Percentiles rank a stretch among this genome's conserved stretches.
Conservation (phyloP, 345 rosid species). For the Camelina sativa region DNA sequence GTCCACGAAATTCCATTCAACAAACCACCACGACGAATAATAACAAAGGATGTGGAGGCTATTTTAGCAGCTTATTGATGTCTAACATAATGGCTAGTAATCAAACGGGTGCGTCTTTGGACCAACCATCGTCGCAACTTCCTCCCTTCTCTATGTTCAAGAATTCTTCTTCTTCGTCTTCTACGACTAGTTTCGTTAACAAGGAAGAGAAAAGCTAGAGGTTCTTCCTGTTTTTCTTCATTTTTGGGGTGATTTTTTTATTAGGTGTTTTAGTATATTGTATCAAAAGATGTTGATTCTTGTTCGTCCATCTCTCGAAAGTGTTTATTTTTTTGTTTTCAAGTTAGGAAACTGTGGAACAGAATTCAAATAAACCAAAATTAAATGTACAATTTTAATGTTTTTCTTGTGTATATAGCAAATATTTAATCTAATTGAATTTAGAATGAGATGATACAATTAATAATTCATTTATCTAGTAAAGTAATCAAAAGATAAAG, state of each 20-base stretch:
- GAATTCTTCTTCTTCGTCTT: conserved; percentile 41
- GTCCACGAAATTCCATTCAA: conserved; percentile 33
- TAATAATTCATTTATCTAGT: background rate
- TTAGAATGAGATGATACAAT: background rate
- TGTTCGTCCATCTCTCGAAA: conserved; percentile 26
- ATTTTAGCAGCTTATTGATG: conserved; percentile 55
- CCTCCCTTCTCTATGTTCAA: conserved; percentile 58
- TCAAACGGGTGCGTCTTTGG: conserved; percentile 35
- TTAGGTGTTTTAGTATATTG: conserved; percentile 24
- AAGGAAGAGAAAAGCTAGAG: conserved; percentile 53
- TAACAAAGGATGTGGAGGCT: conserved; percentile 57
- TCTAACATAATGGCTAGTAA: conserved; percentile 47
- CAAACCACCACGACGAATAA: conserved; percentile 35
- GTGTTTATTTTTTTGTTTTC: background rate
- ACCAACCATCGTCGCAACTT: conserved; percentile 39
- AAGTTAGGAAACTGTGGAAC: conserved; percentile 1
- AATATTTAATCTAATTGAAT: background rate
- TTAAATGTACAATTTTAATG: conserved; percentile 28
- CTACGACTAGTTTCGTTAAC: conserved; percentile 42
- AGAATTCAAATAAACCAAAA: conserved; percentile 21
- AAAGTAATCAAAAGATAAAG: no score
- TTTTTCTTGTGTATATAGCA: conserved; percentile 9
- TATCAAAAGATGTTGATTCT: conserved; percentile 32
- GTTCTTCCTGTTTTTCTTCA: background rate
- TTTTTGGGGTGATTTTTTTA: conserved; percentile 8